Evolutionary conservation across 176 grass and related monocot genomes (phyloP).

Genomic region (Sorghum bicolor): Sorghum_bicolor_NCBIv3 NC_012878.2:56989001-56989500

Average conservation of each 20-base stretch:
- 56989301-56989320: background rate
- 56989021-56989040: too few relatives aligned
- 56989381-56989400: background rate
- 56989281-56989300: background rate
- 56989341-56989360: background rate
- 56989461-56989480: background rate
- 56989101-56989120: background rate
- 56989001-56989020: too few relatives aligned
- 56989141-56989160: too few relatives aligned
- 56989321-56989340: background rate
- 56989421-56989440: slow-evolving; percentile 18
- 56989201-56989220: background rate
- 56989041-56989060: too few relatives aligned
- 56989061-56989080: background rate
- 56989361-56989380: slow-evolving; percentile 10
- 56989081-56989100: background rate
- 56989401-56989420: background rate
- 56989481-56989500: background rate
- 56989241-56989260: background rate
- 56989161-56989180: too few relatives aligned
- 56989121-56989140: too few relatives aligned
- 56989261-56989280: background rate
- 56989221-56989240: background rate
- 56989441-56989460: slow-evolving; percentile 19
- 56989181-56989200: background rate